Evolutionary conservation across 345 rosid species (phyloP), one percentile per base, ranked within the genome.

Genomic region (Citrus reticulata): DNA sequence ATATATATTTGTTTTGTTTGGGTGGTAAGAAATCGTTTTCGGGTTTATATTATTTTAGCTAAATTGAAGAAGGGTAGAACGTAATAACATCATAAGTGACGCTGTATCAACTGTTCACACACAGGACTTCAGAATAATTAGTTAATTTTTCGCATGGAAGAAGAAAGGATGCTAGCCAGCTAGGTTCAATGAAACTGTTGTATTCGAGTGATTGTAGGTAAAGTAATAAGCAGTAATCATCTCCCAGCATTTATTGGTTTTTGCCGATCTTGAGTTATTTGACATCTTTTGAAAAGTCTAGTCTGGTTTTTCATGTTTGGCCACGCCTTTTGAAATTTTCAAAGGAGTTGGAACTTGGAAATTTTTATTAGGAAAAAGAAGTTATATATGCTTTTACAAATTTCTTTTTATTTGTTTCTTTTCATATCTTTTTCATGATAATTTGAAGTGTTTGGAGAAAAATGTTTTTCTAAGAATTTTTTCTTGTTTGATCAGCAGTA

Each of bases 21-120:
- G 75, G 58, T 40, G 82, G 79, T 78, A 40, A 34, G 40, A 29
- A 68, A 79, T 84, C 85, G 25, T 70, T 80, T 74, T 80, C 85
- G 2, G 2, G 8, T 22, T 79, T 55, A 14, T 24, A 40, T 34
- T 73, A n/a, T 35, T 24, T 46, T 46, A 66, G 61, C 37, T 51
- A 2, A 66, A 51, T 30, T 6, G 24, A 55, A 32, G 14, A 60
- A 74, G 46, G 27, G 10, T 74, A 37, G 40, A n/a, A 35, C 54
- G 20, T 54, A 54, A 54, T 46, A 46, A 46, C 51, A 46, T 11
- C 51, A 46, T 46, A 11, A 3, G 14, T 46, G 51, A 46, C 3
- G 51, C 51, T 46, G 51, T 13, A 46, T 46, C 9, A 46, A 13
- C 9, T 42, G 51, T 42, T 42, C 51, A 10, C 51, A 7, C 51